Conservation (phyloP, 257 asterid species). For the Penstemon barbatus region DNA sequence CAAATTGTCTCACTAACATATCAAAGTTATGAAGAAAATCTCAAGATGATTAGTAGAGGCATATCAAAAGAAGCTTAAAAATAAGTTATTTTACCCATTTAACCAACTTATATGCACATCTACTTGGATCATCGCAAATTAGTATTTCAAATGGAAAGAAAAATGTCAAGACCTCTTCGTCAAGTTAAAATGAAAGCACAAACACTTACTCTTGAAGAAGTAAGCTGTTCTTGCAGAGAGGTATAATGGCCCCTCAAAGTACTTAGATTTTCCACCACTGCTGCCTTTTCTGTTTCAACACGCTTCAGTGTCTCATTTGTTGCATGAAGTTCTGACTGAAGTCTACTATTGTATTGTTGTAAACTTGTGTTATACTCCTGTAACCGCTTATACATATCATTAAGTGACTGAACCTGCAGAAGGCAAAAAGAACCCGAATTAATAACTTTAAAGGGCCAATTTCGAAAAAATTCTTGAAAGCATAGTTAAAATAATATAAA, state of each 20-base stretch:
- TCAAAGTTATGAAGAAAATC: no score
- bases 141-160: not conserved
- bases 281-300: constrained; percentile 82
- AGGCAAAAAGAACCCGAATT: constrained; percentile 1
- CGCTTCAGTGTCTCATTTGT: constrained; percentile 68
- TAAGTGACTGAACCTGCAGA: constrained; percentile 74
- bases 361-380: constrained; percentile 89
- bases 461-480: not conserved
- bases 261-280: constrained; percentile 75
- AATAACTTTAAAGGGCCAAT: not conserved
- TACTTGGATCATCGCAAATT: not conserved
- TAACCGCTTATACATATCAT: constrained; percentile 67
- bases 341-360: constrained; percentile 82
- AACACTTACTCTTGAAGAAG: constrained; percentile 46
- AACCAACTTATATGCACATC: no score
- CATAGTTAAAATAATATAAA: not conserved
- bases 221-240: constrained; percentile 85
- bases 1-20: no score
- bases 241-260: constrained; percentile 76
- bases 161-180: constrained; percentile 11
- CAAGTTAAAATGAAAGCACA: not conserved
- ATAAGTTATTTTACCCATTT: no score
- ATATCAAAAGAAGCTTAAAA: no score
- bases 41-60: no score
- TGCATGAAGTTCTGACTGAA: constrained; percentile 73